Evolutionary conservation across 371 early-diverging fungal species (phyloP).

Genomic region (Nematocida homosporus): DNA sequence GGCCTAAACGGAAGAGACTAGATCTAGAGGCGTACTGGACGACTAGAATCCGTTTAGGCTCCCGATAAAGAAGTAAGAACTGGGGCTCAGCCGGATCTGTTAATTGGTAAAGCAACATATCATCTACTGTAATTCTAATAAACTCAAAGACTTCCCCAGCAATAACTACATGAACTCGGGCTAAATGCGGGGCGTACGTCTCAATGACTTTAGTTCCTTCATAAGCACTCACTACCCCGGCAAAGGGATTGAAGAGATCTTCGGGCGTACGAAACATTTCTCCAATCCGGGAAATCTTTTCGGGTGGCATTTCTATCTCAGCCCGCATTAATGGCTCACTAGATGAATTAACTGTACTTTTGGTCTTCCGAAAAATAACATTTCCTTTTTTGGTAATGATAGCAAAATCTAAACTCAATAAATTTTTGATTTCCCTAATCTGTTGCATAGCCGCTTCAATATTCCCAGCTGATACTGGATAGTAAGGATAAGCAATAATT

Average conservation of each 20-base stretch:
- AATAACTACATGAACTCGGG: constrained; percentile 48
- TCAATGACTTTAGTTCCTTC: constrained; percentile 27
- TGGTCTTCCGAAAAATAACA: constrained; percentile 49
- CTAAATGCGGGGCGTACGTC: constrained; percentile 18
- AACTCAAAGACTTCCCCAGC: constrained; percentile 48
- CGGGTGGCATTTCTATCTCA: constrained; percentile 53
- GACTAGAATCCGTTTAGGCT: constrained; percentile 33
- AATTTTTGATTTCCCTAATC: constrained; percentile 46
- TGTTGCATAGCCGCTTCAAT: constrained; percentile 34
- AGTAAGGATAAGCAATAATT: constrained; percentile 38
- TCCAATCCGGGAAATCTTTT: constrained; percentile 32
- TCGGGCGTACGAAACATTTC: constrained; percentile 48
- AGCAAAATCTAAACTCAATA: constrained; percentile 58
- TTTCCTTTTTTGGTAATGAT: constrained; percentile 49
- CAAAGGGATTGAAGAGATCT: constrained; percentile 45
- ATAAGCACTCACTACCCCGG: constrained; percentile 60
- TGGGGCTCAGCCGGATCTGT: constrained; percentile 61
- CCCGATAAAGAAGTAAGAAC: constrained; percentile 60
- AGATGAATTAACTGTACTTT: constrained; percentile 57
- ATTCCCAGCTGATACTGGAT: constrained; percentile 38
- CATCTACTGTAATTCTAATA: constrained; percentile 56
- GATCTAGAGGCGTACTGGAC: constrained; percentile 41
- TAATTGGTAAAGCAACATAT: constrained; percentile 57
- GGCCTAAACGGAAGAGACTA: constrained; percentile 30
- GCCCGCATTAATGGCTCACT: constrained; percentile 27